Evolutionary conservation across 2,329 filamentous ascomycete genomes (phyloP).

Genomic region (Diaporthe eres): DNA sequence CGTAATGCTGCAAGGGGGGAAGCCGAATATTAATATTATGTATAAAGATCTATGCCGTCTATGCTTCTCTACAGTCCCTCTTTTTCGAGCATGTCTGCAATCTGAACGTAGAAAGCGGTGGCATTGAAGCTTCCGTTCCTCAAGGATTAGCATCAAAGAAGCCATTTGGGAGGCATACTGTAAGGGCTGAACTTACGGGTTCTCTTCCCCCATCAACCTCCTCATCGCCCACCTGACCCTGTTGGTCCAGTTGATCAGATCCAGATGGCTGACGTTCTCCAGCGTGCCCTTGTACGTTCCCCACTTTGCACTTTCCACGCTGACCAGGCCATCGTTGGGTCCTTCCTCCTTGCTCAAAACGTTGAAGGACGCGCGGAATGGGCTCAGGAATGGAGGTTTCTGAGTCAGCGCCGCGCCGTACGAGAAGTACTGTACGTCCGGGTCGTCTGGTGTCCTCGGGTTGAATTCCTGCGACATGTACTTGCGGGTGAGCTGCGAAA

Average conservation of each 20-base stretch:
- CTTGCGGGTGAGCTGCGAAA: conserved; percentile 70
- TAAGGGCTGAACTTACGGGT: conserved; percentile 58
- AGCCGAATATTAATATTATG: background rate
- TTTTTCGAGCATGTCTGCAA: conserved; percentile 79
- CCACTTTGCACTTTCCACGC: conserved; percentile 73
- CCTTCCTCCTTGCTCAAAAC: conserved; percentile 68
- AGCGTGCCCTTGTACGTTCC: conserved; percentile 76
- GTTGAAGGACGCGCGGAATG: conserved; percentile 67
- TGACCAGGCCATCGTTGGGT: conserved; percentile 77
- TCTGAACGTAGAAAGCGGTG: conserved; percentile 76
- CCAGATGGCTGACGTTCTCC: conserved; percentile 72
- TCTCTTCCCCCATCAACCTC: conserved; percentile 66
- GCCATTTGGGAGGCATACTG: background rate
- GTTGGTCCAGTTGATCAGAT: conserved; percentile 79
- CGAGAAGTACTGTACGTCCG: conserved; percentile 71
- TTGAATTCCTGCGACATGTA: conserved; percentile 75
- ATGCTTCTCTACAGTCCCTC: conserved; percentile 62
- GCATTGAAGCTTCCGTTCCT: conserved; percentile 69
- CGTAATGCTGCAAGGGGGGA: background rate
- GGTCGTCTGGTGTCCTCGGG: conserved; percentile 66
- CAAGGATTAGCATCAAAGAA: conserved; percentile 11
- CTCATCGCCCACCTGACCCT: conserved; percentile 68
- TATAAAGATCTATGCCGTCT: background rate
- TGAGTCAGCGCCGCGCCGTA: conserved; percentile 67
- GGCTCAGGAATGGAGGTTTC: conserved; percentile 74